Evolutionary conservation across 257 asterid species (phyloP).

Genomic region (Solanum boliviense): DNA sequence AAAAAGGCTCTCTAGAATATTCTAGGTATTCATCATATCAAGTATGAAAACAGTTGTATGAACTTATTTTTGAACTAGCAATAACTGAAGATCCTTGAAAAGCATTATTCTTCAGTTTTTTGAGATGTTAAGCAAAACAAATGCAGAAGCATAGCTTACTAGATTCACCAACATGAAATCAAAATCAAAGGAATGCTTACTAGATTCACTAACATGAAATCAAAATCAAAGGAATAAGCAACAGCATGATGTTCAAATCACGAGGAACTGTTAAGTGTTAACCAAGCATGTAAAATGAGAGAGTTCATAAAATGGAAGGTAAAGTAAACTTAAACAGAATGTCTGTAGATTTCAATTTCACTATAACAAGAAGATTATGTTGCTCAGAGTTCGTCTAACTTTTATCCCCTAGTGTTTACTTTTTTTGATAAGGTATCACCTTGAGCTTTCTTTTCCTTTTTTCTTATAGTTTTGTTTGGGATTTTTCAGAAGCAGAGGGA

Average conservation of each 20-base stretch:
- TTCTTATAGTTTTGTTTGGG: background rate
- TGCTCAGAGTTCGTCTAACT: background rate
- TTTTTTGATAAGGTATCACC: background rate
- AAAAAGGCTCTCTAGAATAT: background rate
- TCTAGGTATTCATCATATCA: background rate
- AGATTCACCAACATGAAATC: background rate
- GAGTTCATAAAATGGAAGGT: background rate
- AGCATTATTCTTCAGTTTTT: background rate
- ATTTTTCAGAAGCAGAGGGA: background rate
- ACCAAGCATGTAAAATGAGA: background rate
- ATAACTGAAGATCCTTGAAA: background rate
- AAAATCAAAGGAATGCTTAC: background rate
- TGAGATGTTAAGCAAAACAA: background rate
- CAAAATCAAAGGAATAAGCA: background rate
- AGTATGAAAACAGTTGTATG: background rate
- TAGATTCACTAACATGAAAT: background rate
- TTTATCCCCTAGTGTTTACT: background rate
- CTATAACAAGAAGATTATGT: background rate
- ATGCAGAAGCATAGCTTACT: background rate
- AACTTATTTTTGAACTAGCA: background rate
- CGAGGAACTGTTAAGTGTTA: background rate
- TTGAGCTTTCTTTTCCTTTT: background rate
- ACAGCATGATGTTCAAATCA: background rate
- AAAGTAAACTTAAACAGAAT: background rate
- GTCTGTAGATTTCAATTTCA: background rate